These are phyloP conservation scores for Fusarium virguliforme DNA, from an alignment of 2,329 filamentous ascomycete genomes.

Conservation along the genomic window DNA sequence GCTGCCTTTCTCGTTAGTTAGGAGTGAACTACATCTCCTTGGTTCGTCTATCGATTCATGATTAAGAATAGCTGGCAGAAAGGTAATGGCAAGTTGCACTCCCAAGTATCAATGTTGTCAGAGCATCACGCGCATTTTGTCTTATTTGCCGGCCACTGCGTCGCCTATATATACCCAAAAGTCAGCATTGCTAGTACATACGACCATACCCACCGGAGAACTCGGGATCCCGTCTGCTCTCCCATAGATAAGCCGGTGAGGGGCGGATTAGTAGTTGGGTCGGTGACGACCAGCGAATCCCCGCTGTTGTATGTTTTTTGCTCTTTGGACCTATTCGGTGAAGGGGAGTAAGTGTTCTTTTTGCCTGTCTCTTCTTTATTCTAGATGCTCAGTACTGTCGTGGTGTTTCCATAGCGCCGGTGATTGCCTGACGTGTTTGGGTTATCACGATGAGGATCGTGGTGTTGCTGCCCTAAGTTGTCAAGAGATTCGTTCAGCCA, in stretches of 20 bases:
- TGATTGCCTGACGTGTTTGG: background rate
- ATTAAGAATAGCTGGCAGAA: background rate
- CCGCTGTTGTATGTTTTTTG: constrained; percentile 10
- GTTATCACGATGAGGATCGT: background rate
- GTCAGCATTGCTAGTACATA: background rate
- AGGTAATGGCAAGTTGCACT: no score
- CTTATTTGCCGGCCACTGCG: background rate
- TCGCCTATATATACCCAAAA: background rate
- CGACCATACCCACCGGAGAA: constrained; percentile 13
- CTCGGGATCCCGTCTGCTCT: constrained; percentile 12
- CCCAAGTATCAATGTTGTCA: background rate
- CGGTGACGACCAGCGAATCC: constrained; percentile 11
- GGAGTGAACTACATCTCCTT: background rate
- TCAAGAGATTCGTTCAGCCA: no score
- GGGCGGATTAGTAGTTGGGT: constrained; percentile 12
- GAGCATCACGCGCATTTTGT: no score
- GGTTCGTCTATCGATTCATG: background rate
- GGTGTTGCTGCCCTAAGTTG: background rate
- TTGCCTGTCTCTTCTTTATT: no score
- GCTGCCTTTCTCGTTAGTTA: background rate
- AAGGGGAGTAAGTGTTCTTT: no score
- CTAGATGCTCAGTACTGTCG: no score
- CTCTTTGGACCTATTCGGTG: background rate
- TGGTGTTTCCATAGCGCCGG: no score
- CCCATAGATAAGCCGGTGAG: constrained; percentile 9